A percentile compares a stretch with the other conserved stretches of the same genome.
Evolutionary conservation across 2,329 filamentous ascomycete species (phyloP).

Genomic region (Exophiala calicioides): DNA sequence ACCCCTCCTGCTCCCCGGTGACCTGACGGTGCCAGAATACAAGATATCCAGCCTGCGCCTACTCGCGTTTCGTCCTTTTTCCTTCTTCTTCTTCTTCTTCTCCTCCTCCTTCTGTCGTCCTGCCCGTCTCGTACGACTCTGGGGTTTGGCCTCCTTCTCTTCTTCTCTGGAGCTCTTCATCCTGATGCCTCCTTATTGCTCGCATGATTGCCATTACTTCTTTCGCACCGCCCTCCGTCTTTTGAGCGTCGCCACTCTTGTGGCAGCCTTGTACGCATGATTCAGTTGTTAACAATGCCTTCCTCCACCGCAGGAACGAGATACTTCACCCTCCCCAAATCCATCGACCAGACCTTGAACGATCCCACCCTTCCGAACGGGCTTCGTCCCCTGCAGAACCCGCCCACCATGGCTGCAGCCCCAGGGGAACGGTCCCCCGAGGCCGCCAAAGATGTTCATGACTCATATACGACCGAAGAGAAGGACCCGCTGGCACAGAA

Average conservation of each 20-base stretch:
- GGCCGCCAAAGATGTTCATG: conserved; percentile 28
- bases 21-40: conserved; percentile 6
- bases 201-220: conserved; percentile 90
- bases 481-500: conserved; percentile 50
- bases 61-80: not conserved
- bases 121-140: not conserved
- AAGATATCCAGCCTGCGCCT: conserved; percentile 12
- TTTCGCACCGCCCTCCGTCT: conserved; percentile 86
- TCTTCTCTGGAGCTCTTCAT: conserved; percentile 18
- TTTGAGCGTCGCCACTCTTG: conserved; percentile 75
- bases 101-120: conserved; percentile 11
- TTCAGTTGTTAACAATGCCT: conserved; percentile 53
- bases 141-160: conserved; percentile 44
- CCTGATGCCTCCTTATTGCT: conserved; percentile 74
- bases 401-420: conserved; percentile 32
- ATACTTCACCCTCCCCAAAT: conserved; percentile 70
- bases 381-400: conserved; percentile 62
- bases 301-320: conserved; percentile 65
- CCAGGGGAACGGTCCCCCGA: conserved; percentile 30
- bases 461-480: conserved; percentile 48
- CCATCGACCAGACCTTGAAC: conserved; percentile 70
- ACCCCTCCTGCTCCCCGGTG: conserved; percentile 20
- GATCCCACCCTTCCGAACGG: conserved; percentile 59
- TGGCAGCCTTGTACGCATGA: conserved; percentile 75
- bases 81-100: conserved; percentile 4